A percentile compares a stretch with the other conserved stretches of the same genome.
phyloP scores from a whole-genome alignment of 345 rosid species.

The Heritiera fomes region DNA sequence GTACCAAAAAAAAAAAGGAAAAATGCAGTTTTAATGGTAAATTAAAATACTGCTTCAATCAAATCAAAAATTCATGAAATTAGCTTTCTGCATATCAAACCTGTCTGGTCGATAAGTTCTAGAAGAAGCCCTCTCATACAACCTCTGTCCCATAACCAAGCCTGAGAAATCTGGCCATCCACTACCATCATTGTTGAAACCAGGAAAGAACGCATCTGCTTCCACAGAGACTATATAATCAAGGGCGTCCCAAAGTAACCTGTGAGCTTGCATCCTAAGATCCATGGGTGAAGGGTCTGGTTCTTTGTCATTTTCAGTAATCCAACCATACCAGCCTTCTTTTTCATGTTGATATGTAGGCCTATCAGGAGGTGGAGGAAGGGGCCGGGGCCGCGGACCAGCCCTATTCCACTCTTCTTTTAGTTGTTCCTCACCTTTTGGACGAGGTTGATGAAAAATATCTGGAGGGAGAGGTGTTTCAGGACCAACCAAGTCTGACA shows the following conservation, averaged over 20 bases:
- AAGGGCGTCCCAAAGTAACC: slow-evolving; percentile 94
- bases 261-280: slow-evolving; percentile 86
- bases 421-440: slow-evolving; percentile 64
- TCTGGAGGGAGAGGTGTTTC: slow-evolving; percentile 66
- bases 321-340: slow-evolving; percentile 99
- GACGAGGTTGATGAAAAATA: slow-evolving; percentile 43
- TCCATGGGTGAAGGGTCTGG: slow-evolving; percentile 77
- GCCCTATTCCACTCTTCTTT: slow-evolving; percentile 89
- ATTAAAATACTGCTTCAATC: slow-evolving; percentile 1
- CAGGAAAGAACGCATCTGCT: slow-evolving; percentile 94
- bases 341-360: slow-evolving; percentile 91
- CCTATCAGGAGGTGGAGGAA: slow-evolving; percentile 98
- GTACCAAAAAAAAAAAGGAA: too few relatives aligned
- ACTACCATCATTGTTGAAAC: slow-evolving; percentile 84
- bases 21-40: neutral
- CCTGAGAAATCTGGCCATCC: slow-evolving; percentile 91
- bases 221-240: slow-evolving; percentile 85
- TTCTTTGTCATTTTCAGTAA: slow-evolving; percentile 71
- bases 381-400: slow-evolving; percentile 98
- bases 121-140: slow-evolving; percentile 82
- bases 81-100: slow-evolving; percentile 35
- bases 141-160: slow-evolving; percentile 96
- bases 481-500: slow-evolving; percentile 76
- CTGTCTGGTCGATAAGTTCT: slow-evolving; percentile 93
- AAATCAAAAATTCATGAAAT: slow-evolving; percentile 8